Percentiles rank a stretch among this genome's conserved stretches.
Evolutionary conservation across 2,329 filamentous ascomycete genomes (phyloP).

Genomic region (Monosporascus sp.): DNA sequence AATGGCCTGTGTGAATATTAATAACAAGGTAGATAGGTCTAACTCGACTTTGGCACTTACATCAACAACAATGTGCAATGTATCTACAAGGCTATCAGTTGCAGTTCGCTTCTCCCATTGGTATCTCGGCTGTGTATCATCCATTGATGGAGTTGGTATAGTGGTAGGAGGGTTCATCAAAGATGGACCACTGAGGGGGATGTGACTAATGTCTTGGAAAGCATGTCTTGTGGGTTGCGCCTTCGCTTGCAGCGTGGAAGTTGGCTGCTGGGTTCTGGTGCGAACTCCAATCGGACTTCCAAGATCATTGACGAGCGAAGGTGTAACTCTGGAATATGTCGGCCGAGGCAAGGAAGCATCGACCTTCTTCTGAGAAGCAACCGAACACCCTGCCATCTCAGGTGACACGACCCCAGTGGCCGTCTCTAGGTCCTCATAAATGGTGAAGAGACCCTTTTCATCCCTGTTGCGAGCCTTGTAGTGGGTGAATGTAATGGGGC

Average conservation of each 20-base stretch:
- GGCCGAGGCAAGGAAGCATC: not conserved
- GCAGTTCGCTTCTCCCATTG: not conserved
- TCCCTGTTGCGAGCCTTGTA: not conserved
- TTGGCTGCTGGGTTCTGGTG: not conserved
- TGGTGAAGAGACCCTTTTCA: not conserved
- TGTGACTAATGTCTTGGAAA: not conserved
- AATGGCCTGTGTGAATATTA: not conserved
- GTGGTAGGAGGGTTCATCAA: not conserved
- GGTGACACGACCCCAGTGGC: not conserved
- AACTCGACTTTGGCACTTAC: not conserved
- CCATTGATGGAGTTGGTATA: not conserved
- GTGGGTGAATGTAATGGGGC: not conserved
- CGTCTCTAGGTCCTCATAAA: not conserved
- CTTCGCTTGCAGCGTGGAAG: not conserved
- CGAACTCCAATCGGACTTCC: conserved; percentile 1
- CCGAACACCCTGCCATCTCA: too few relatives aligned
- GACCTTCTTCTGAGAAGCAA: not conserved
- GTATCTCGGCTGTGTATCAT: not conserved
- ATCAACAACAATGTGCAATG: not conserved
- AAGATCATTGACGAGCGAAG: not conserved
- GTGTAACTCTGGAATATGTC: not conserved
- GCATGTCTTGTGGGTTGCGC: not conserved
- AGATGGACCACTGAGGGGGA: not conserved
- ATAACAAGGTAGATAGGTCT: not conserved
- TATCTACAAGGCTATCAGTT: not conserved